Evolutionary conservation across 805 yeast genomes (phyloP).

Genomic region (Kluyveromyces siamensis): DNA sequence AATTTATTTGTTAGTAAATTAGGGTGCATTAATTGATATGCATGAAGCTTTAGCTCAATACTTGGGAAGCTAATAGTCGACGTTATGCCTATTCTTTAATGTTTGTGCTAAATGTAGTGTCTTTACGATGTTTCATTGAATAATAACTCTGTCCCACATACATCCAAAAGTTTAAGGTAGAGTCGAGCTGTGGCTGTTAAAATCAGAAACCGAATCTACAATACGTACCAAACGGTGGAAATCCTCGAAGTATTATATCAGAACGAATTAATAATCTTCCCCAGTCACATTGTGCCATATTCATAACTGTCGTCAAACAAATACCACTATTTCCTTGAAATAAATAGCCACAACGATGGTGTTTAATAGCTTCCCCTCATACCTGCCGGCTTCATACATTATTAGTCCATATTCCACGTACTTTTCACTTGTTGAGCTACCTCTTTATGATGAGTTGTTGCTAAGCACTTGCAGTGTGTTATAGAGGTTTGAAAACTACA

Average conservation of each 20-base stretch:
- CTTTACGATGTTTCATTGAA: no score
- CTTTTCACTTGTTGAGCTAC: neutral
- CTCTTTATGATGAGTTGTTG: neutral
- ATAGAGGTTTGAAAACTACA: neutral
- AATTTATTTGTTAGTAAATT: neutral
- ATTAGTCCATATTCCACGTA: neutral
- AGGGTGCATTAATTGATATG: neutral
- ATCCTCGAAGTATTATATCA: no score
- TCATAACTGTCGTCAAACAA: neutral
- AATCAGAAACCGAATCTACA: no score
- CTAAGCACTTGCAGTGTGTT: neutral
- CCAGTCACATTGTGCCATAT: neutral
- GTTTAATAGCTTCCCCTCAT: neutral
- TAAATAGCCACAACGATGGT: neutral
- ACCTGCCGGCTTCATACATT: neutral
- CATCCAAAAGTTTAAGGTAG: no score
- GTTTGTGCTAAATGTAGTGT: no score
- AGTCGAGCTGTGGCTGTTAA: no score
- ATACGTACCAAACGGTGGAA: no score
- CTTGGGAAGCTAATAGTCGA: no score
- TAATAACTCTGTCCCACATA: no score
- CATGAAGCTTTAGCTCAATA: no score
- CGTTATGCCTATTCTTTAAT: neutral
- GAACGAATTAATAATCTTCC: no score
- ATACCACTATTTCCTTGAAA: neutral